A percentile compares a stretch with the other conserved stretches of the same genome.
These are phyloP conservation scores for Chytridium lagenaria DNA, from an alignment of 371 early-diverging fungal genomes.

Conservation along the genomic window DNA sequence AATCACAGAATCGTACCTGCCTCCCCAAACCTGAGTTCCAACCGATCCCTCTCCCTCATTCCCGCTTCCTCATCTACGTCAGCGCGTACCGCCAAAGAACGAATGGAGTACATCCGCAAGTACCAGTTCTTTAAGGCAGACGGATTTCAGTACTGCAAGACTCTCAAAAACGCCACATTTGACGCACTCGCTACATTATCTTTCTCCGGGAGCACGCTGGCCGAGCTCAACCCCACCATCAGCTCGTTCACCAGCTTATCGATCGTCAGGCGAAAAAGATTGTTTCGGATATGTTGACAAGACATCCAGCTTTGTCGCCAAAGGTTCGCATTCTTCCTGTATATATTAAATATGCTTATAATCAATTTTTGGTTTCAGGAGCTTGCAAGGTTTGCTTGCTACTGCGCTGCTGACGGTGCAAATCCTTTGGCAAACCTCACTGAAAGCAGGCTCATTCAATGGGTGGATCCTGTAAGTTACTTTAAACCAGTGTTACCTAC, in stretches of 20 bases:
- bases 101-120: neutral
- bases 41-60: neutral
- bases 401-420: conserved; percentile 45
- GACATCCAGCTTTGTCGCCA: neutral
- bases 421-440: conserved; percentile 41
- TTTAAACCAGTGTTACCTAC: conserved; percentile 23
- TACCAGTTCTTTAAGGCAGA: conserved; percentile 20
- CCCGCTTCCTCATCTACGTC: too few species aligned
- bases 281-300: neutral
- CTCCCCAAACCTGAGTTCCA: too few species aligned
- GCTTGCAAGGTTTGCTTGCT: conserved; percentile 44
- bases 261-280: conserved; percentile 5
- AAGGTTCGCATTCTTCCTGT: conserved; percentile 2
- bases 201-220: conserved; percentile 31
- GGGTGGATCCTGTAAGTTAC: conserved; percentile 43
- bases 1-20: too few species aligned
- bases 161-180: conserved; percentile 45
- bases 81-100: conserved; percentile 6
- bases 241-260: neutral
- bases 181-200: conserved; percentile 32
- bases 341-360: neutral
- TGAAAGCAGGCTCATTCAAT: conserved; percentile 28
- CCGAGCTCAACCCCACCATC: conserved; percentile 35
- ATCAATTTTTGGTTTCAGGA: neutral
- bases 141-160: conserved; percentile 45